Evolutionary conservation across 202 grass and related monocot species (phyloP).

Genomic region (Cymbopogon flexuosus): DNA sequence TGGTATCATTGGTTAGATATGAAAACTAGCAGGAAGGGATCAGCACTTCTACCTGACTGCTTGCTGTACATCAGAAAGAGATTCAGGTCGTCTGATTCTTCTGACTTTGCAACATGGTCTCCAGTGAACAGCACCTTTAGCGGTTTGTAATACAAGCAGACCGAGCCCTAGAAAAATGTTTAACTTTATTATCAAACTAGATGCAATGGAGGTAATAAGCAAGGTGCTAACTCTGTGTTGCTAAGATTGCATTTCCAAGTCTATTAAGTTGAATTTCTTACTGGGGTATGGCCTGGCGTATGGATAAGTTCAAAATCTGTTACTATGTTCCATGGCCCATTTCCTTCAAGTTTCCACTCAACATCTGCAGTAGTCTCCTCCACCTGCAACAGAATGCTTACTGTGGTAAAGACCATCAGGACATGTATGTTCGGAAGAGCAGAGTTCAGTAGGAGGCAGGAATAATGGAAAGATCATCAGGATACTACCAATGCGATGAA

Average conservation of each 20-base stretch:
- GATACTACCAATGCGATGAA: background rate
- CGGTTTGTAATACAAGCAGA: slow-evolving; percentile 72
- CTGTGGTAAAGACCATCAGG: background rate
- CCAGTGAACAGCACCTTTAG: slow-evolving; percentile 67
- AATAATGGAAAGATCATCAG: background rate
- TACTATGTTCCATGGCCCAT: slow-evolving; percentile 75
- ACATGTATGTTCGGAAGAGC: background rate
- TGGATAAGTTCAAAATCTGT: slow-evolving; percentile 68
- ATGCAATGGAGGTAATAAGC: slow-evolving; percentile 5
- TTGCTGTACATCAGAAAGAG: slow-evolving; percentile 61
- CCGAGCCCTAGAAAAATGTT: slow-evolving; percentile 60
- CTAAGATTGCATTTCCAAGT: background rate
- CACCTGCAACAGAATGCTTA: slow-evolving; percentile 45
- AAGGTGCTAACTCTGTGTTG: slow-evolving; percentile 1
- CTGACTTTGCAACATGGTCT: slow-evolving; percentile 64
- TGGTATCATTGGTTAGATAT: background rate
- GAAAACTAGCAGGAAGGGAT: slow-evolving; percentile 10
- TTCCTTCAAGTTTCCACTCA: slow-evolving; percentile 59
- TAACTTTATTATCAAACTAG: background rate
- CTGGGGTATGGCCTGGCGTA: slow-evolving; percentile 81
- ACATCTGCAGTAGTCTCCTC: slow-evolving; percentile 53
- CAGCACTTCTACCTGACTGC: slow-evolving; percentile 52
- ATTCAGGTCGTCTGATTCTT: slow-evolving; percentile 50
- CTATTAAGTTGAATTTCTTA: slow-evolving; percentile 38
- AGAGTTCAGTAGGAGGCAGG: background rate